Base-by-base conservation (phyloP, 108 stramenopile species). In the Cyclotella sp. region DNA sequence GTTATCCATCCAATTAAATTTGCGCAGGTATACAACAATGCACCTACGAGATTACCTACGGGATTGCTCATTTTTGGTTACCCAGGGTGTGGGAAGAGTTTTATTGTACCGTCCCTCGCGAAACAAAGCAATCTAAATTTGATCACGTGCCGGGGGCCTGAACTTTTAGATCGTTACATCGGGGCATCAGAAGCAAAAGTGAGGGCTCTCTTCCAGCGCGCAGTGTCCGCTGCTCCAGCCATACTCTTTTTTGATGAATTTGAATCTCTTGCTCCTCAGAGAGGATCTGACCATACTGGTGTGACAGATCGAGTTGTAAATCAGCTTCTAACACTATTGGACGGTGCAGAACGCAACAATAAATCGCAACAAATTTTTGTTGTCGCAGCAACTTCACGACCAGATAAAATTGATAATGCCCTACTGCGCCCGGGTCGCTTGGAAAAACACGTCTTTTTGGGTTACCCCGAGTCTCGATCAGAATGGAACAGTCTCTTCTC, bases 221-320 rank as follows among this genome's bases (percentile, higher is more conserved):
- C 97, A 1, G 59, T 81, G 12, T 76, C 87, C 18, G 92, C 95
- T 28, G 91, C 96, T 21, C 98, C 98, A 9, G 91, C 93, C 13
- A 81, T 99, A 29, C 70, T 99, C 34, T 98, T 99, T 78, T 91
- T 99, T 39, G 98, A 99, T 63, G 98, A 99, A 70, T 89, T 99
- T 72, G 98, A 99, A 45, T 86, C 97, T 3, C 67, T 99, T 58
- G 97, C 97, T 21, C 97, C 97, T 26, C 88, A 90, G 28, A 87
- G 97, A 61, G 98, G 98, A 57, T 95, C 94, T 5, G 98, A 99
- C 68, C 85, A 93, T 57, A 98, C 97, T 28, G 98, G 98, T 29
- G 94, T 99, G n/a, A 98, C 97, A 3, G 98, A 99, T 76, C 81
- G 98, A 9, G 97, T 99, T 28, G 98, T 99, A 39, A 99, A 99